Conservation (phyloP, 208 protist genomes). For the Leishmania tropica region DNA sequence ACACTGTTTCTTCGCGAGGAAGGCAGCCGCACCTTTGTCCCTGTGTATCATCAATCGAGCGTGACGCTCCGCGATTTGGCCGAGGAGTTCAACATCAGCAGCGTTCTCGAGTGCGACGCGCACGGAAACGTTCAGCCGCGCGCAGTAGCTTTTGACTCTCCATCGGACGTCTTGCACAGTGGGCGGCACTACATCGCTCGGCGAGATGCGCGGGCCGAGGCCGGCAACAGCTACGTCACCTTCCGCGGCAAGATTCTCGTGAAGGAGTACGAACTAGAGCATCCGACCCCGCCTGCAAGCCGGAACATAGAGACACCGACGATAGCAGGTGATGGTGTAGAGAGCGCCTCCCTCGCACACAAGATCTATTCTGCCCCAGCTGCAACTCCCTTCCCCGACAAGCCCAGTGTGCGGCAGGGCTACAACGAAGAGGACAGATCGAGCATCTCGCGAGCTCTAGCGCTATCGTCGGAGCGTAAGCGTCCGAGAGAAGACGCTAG, state of each 20-base stretch:
- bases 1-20: constrained; percentile 64
- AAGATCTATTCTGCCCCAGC: background rate
- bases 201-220: constrained; percentile 51
- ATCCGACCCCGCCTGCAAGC: constrained; percentile 31
- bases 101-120: constrained; percentile 82
- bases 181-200: constrained; percentile 82
- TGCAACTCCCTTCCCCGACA: constrained; percentile 19
- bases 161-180: constrained; percentile 75
- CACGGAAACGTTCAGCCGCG: constrained; percentile 63
- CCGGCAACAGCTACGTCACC: constrained; percentile 55
- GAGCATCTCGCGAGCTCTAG: constrained; percentile 27
- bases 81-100: constrained; percentile 84
- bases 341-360: background rate
- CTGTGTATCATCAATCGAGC: constrained; percentile 52
- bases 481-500: constrained; percentile 26
- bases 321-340: background rate
- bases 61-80: constrained; percentile 72
- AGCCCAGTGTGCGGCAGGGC: background rate
- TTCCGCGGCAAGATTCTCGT: constrained; percentile 83
- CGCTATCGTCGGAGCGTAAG: constrained; percentile 26
- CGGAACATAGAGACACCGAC: background rate
- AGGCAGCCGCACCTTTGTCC: constrained; percentile 40
- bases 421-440: constrained; percentile 1
- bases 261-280: constrained; percentile 79
- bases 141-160: constrained; percentile 82